Conservation (phyloP, 352 stramenopile genomes). For the Phytophthora kernoviae region DNA sequence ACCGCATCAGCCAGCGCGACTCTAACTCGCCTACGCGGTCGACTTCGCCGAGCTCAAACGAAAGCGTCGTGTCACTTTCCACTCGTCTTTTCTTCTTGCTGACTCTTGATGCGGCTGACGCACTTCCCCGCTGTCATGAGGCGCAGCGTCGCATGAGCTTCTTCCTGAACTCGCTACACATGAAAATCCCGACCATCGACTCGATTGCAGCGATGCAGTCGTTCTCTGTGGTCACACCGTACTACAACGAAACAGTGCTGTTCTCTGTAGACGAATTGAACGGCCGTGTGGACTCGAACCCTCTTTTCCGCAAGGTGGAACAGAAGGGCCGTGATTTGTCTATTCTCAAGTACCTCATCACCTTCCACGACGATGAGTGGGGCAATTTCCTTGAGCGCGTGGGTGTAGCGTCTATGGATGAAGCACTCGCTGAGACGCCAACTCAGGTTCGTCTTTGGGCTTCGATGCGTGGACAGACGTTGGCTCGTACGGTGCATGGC, state of each 20-base stretch:
- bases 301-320: constrained; percentile 86
- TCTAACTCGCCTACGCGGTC: constrained; percentile 44
- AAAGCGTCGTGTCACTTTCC: constrained; percentile 77
- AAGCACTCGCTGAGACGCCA: constrained; percentile 79
- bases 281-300: constrained; percentile 80
- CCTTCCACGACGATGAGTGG: constrained; percentile 89
- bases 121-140: constrained; percentile 83
- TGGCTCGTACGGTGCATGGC: constrained; percentile 85
- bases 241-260: constrained; percentile 90
- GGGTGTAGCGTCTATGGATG: constrained; percentile 72
- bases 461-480: constrained; percentile 85
- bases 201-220: constrained; percentile 89
- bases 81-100: constrained; percentile 86
- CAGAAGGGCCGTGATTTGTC: constrained; percentile 83
- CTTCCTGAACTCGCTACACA: constrained; percentile 88
- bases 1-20: constrained; percentile 65
- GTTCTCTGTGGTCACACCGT: constrained; percentile 88
- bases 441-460: constrained; percentile 88
- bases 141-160: constrained; percentile 90
- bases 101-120: constrained; percentile 83
- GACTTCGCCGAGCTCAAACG: constrained; percentile 74
- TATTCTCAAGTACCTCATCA: constrained; percentile 90
- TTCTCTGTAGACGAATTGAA: constrained; percentile 88
- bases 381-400: constrained; percentile 88
- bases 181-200: constrained; percentile 86